Evolutionary conservation across 2,329 filamentous ascomycete genomes (phyloP).

Genomic region (Neonectria coccinea): DNA sequence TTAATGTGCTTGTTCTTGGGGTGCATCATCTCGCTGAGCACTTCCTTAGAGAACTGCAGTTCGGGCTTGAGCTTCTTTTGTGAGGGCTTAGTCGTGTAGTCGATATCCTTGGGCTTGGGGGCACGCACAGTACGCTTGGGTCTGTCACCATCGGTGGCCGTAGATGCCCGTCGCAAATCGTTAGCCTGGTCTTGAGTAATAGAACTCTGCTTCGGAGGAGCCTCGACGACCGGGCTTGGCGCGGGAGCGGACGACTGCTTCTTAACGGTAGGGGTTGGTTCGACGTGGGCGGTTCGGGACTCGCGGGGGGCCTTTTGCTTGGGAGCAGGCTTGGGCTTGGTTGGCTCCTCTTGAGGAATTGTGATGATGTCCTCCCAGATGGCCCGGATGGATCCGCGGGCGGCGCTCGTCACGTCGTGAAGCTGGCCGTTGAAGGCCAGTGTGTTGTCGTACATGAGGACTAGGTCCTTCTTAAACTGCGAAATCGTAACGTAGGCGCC

Average conservation of each 20-base stretch:
- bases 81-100: slow-evolving; percentile 80
- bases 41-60: slow-evolving; percentile 88
- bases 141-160: slow-evolving; percentile 78
- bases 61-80: slow-evolving; percentile 92
- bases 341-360: slow-evolving; percentile 64
- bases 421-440: slow-evolving; percentile 83
- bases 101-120: slow-evolving; percentile 90
- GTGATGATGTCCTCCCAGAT: slow-evolving; percentile 61
- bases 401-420: slow-evolving; percentile 76
- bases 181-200: slow-evolving; percentile 37
- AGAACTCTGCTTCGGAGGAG: slow-evolving; percentile 34
- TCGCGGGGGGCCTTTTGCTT: slow-evolving; percentile 54
- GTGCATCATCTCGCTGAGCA: slow-evolving; percentile 82
- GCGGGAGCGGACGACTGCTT: slow-evolving; percentile 49
- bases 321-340: slow-evolving; percentile 65
- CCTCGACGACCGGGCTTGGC: slow-evolving; percentile 45
- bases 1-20: slow-evolving; percentile 76
- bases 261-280: slow-evolving; percentile 37
- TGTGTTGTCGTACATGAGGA: slow-evolving; percentile 83
- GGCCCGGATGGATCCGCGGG: slow-evolving; percentile 66
- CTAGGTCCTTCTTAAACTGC: slow-evolving; percentile 79
- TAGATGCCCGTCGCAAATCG: slow-evolving; percentile 78
- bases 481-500: slow-evolving; percentile 73
- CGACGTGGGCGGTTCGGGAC: slow-evolving; percentile 46
- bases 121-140: slow-evolving; percentile 95